Evolutionary conservation across 768 basidiomycete species (phyloP).

Genomic region (Lactifluus pinguis): DNA sequence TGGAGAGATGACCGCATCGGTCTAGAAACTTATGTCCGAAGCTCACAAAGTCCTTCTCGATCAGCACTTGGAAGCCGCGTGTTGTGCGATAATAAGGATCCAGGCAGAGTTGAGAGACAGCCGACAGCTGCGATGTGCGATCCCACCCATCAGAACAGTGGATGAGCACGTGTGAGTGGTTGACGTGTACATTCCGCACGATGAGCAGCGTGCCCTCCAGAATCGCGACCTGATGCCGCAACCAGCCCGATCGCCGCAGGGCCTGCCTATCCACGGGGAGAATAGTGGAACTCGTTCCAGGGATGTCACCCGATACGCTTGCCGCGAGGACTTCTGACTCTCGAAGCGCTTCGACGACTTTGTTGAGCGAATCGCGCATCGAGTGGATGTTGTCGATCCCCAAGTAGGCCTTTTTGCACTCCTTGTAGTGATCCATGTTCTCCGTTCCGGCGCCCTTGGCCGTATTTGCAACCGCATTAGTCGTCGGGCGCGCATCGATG

Average conservation of each 20-base stretch:
- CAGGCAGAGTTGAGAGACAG: slow-evolving; percentile 87
- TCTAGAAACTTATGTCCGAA: slow-evolving; percentile 96
- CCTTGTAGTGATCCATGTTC: slow-evolving; percentile 98
- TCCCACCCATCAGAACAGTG: slow-evolving; percentile 99
- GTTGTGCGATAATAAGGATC: slow-evolving; percentile 94
- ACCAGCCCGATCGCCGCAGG: slow-evolving; percentile 86
- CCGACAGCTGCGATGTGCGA: slow-evolving; percentile 87
- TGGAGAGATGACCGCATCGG: slow-evolving; percentile 90
- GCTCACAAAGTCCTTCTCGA: slow-evolving; percentile 97
- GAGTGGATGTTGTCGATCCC: slow-evolving; percentile 97
- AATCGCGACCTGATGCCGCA: slow-evolving; percentile 82
- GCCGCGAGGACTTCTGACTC: slow-evolving; percentile 69
- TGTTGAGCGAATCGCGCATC: slow-evolving; percentile 89
- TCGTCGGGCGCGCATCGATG: slow-evolving; percentile 95
- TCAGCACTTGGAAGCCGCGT: slow-evolving; percentile 82
- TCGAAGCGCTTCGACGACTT: slow-evolving; percentile 74
- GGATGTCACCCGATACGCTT: slow-evolving; percentile 48
- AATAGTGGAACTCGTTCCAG: slow-evolving; percentile 31
- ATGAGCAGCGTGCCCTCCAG: slow-evolving; percentile 86
- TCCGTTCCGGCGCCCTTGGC: slow-evolving; percentile 99
- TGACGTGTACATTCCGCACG: slow-evolving; percentile 85
- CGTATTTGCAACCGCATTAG: slow-evolving; percentile 94
- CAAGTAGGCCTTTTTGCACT: slow-evolving; percentile 89
- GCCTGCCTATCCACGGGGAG: slow-evolving; percentile 69
- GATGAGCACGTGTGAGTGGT: slow-evolving; percentile 94